Conservation (phyloP, 306 rosid genomes). For the Mimosa pudica region DNA sequence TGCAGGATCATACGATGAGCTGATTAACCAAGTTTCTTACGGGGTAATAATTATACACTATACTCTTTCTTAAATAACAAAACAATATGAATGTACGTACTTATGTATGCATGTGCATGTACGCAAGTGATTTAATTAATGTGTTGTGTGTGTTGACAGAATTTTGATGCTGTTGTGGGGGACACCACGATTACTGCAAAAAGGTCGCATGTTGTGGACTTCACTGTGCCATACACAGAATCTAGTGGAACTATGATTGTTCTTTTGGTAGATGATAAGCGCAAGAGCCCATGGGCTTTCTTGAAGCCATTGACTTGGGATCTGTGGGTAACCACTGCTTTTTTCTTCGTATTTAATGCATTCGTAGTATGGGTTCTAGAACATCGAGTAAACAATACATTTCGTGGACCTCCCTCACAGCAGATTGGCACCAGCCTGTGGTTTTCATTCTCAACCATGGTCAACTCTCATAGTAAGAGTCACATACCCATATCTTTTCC, state of each 20-base stretch:
- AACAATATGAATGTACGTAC: neutral
- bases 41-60: conserved; percentile 47
- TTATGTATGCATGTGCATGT: neutral
- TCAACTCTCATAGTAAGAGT: conserved; percentile 53
- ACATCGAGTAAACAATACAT: conserved; percentile 50
- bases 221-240: conserved; percentile 61
- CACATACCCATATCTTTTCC: neutral
- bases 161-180: conserved; percentile 52
- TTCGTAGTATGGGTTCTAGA: conserved; percentile 67
- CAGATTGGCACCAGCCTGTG: conserved; percentile 70
- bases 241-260: conserved; percentile 69
- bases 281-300: conserved; percentile 58
- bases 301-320: conserved; percentile 59
- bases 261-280: conserved; percentile 35
- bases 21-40: conserved; percentile 44
- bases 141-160: conserved; percentile 29
- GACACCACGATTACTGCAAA: conserved; percentile 44
- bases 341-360: conserved; percentile 53
- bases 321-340: conserved; percentile 52
- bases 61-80: neutral
- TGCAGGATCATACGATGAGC: conserved; percentile 42
- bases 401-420: conserved; percentile 56
- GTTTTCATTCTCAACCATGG: conserved; percentile 69
- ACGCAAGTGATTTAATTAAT: too few relatives aligned
- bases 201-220: conserved; percentile 58